phyloP scores from a whole-genome alignment of 176 grass and related monocot genomes.

The Avena eriantha region DNA sequence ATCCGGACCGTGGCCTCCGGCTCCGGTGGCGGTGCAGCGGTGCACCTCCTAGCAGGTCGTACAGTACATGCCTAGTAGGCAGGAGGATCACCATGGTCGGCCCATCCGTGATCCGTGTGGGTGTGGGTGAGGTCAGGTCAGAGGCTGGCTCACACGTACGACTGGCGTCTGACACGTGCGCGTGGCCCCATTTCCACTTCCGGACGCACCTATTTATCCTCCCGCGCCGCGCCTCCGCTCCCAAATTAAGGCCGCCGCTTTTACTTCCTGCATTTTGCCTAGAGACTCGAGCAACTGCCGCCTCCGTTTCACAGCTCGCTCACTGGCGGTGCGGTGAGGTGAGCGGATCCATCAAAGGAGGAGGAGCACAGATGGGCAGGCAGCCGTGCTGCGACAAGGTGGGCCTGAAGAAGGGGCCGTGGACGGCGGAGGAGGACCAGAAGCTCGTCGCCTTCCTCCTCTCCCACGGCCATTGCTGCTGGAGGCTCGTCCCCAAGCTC shows the following conservation, averaged over 20 bases:
- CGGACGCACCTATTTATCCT: constrained; percentile 50
- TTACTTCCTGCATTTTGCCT: neutral
- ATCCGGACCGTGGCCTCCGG: neutral
- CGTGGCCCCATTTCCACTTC: constrained; percentile 43
- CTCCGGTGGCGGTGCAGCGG: neutral
- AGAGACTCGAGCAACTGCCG: neutral
- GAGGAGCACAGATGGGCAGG: constrained; percentile 65
- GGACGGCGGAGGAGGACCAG: constrained; percentile 90
- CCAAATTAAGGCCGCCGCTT: constrained; percentile 19
- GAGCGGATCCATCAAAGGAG: neutral
- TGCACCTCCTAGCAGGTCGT: neutral
- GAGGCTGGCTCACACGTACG: constrained; percentile 49
- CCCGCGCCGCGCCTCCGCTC: constrained; percentile 12
- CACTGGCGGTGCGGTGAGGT: neutral
- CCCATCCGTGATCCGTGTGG: constrained; percentile 5
- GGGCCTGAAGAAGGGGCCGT: constrained; percentile 88
- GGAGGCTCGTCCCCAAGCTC: constrained; percentile 92
- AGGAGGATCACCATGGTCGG: neutral
- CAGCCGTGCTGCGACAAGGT: constrained; percentile 93
- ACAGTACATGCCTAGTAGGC: too few relatives aligned
- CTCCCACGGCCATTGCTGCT: constrained; percentile 79
- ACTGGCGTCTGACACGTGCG: constrained; percentile 39
- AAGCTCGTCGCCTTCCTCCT: constrained; percentile 84
- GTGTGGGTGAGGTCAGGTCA: constrained; percentile 1
- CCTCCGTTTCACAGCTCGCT: neutral